Base-by-base conservation (phyloP, 768 basidiomycete species). In the Mycena haematopus region DNA sequence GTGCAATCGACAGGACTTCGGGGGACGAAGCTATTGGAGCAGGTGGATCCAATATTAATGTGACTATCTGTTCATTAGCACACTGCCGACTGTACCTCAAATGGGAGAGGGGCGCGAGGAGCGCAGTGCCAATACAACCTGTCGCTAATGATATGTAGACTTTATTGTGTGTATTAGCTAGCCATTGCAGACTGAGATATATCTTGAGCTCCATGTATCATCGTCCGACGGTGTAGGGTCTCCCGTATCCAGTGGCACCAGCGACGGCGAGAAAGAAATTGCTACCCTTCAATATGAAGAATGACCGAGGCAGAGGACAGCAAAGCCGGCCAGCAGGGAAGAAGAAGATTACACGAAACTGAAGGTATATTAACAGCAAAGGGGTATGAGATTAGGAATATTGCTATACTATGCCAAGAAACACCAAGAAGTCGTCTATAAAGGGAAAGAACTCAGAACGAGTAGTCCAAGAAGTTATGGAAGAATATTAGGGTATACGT, bases 61-160 rank as follows among this genome's bases (percentile, higher is more conserved):
- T 69, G 96, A 97, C 71, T 98, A 93, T 73, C 93, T 91, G 0
- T 98, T 98, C 71, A 90, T 95, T 22, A 85, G 93, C 10, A 92
- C 95, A 31, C 92, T 94, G 40, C 91, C 93, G 2, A 82, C 89
- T 8, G 92, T 90, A 1, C 92, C 91, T 5, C 89, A 75, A 92
- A 90, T 69, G 87, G 89, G 15, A 81, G 91, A 66, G 85, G 82
- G 35, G 79, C 78, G 21, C 82, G 91, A n/a, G 58, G 89, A 87
- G 52, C 89, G 93, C 59, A 94, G 93, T 72, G 92, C 92, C 5
- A 95, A 93, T 70, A 93, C 93, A 10, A 80, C 82, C 42, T 81
- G 86, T 65, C 84, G 90, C 73, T 79, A 82, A 67, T 76, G 77
- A 79, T 79, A 75, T 68, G 49, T 68, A 57, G 65, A 52, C 45